Conservation (phyloP, 2,329 filamentous ascomycete species). For the Pseudogymnoascus destructans region DNA sequence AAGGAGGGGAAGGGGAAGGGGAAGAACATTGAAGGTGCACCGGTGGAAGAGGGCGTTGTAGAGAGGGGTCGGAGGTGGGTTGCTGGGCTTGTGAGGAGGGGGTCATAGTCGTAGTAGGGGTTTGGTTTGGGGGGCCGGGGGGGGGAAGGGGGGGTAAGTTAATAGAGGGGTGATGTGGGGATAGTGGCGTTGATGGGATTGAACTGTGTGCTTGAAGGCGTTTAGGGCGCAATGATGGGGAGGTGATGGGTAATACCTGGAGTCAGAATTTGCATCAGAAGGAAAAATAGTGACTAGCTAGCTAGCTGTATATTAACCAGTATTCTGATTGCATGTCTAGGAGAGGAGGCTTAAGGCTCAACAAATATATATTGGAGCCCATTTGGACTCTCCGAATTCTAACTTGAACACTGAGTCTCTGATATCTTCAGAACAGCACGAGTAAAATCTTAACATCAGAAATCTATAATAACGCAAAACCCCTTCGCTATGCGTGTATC, state of each 20-base stretch:
- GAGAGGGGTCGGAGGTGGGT: not conserved
- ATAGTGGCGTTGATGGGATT: not conserved
- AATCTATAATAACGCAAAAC: slow-evolving; percentile 3
- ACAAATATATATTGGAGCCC: not conserved
- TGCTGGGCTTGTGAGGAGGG: not conserved
- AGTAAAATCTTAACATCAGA: not conserved
- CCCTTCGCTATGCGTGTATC: not conserved
- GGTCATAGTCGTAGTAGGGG: not conserved
- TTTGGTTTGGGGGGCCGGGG: not conserved
- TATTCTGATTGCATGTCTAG: not conserved
- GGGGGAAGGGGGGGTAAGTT: not conserved
- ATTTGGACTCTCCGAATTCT: not conserved
- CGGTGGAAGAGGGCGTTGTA: not conserved
- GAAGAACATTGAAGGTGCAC: not conserved
- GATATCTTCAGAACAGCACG: not conserved
- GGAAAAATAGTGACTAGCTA: not conserved
- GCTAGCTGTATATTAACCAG: not conserved
- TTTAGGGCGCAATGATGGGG: not conserved
- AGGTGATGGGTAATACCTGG: not conserved
- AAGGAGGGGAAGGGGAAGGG: not conserved
- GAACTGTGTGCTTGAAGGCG: not conserved
- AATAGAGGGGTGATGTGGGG: not conserved
- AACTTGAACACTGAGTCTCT: not conserved
- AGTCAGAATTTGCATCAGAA: not conserved
- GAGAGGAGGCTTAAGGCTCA: not conserved